Base-by-base conservation (phyloP, 1,139 yeast species). In the Yamadazyma oceani region DNA sequence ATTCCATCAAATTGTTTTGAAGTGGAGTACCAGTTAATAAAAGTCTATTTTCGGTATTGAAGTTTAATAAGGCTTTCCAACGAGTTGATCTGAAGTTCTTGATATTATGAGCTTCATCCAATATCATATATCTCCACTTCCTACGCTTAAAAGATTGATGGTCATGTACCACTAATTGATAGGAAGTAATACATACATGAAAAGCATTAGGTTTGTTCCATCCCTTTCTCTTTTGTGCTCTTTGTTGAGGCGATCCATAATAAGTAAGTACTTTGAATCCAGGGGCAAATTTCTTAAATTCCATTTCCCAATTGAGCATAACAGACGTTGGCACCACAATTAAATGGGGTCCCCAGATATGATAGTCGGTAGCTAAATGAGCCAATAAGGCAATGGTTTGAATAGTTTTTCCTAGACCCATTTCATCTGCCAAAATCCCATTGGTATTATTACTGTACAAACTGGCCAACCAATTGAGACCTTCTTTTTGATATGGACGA, bases 241-340 rank as follows among this genome's bases (percentile, higher is more conserved):
- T 82, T 58, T 94, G 97, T 54, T 87, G 96, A 0, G 97, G 98
- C n/a, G 94, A 83, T 0, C 99, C 99, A 55, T 92, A 94, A 58
- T 94, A 94, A 0, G 98, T 92, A 58, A 94, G 60, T 2, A 94
- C 95, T 58, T 94, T 92, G 60, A 94, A 85, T 0, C 98, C 99
- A 0, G 99, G 99, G 1, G 97, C 97, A 70, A 94, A 94, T 50
- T 96, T 81, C 56, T 92, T 94, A 65, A 94, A 90, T 58, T 94
- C 99, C 97, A 92, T 90, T 59, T 94, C 99, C 99, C 99, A 94
- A 58, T 94, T 94, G 40, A 94, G 78, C 83, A 94, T 82, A n/a
- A 94, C 99, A 14, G 97, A 88, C 0, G 99, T 94, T 2, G 99
- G 99, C 3, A 94, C 99, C 43, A 94, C 81, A 61, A 94, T 90